Conservation (phyloP, 495 filamentous ascomycete species). For the Cladorrhinum samala region DNA sequence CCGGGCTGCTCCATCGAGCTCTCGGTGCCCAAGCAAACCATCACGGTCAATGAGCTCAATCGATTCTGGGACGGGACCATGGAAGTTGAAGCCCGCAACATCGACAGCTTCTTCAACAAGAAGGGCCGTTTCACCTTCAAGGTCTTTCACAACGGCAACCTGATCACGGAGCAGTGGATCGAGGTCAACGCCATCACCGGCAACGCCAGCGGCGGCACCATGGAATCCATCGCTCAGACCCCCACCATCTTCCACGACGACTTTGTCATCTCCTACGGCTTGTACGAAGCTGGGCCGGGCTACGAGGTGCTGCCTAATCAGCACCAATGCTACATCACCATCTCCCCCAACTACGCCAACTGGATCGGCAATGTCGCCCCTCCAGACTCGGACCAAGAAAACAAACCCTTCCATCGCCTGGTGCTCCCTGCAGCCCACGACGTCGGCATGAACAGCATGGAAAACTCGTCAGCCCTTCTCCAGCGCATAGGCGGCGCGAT, state of each 20-base stretch:
- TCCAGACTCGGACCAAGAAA: constrained; percentile 33
- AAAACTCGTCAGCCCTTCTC: constrained; percentile 34
- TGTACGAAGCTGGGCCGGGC: constrained; percentile 47
- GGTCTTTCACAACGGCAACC: constrained; percentile 34
- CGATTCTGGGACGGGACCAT: constrained; percentile 35
- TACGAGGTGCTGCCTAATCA: constrained; percentile 38
- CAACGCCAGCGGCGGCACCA: constrained; percentile 39
- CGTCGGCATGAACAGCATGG: constrained; percentile 52
- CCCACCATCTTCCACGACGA: constrained; percentile 35
- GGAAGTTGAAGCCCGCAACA: constrained; percentile 42
- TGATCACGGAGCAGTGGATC: constrained; percentile 33
- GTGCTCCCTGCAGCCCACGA: constrained; percentile 46
- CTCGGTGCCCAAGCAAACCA: constrained; percentile 35
- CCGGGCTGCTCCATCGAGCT: constrained; percentile 39
- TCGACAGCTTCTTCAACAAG: constrained; percentile 39
- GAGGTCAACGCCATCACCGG: constrained; percentile 46
- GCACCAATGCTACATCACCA: constrained; percentile 48
- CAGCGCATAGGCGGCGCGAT: constrained; percentile 33
- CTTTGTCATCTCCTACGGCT: constrained; percentile 38
- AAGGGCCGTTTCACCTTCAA: constrained; percentile 43
- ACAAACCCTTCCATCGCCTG: constrained; percentile 39
- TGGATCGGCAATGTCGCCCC: constrained; percentile 46
- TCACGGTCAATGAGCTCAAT: constrained; percentile 27
- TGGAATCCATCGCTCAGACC: constrained; percentile 41
- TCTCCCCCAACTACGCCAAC: constrained; percentile 36